Base-by-base conservation (phyloP, 495 filamentous ascomycete genomes). In the Penicillium simplicissimum region DNA sequence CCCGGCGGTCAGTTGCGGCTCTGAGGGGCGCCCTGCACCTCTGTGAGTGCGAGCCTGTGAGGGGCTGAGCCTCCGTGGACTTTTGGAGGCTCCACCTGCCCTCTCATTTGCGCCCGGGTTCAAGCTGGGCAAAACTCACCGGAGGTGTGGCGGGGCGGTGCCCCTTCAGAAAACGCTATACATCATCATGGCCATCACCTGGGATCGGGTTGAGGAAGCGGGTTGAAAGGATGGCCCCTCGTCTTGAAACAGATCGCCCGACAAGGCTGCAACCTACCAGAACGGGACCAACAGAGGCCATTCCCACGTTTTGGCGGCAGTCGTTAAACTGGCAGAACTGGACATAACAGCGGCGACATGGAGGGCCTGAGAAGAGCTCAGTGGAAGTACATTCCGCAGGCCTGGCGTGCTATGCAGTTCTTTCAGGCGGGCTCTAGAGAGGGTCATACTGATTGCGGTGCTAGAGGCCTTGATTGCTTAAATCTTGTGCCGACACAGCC, bases 1-100 rank as follows among this genome's bases (percentile, higher is more conserved):
- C 31, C 40, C 38, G 55, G 55, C 55, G 55, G 55, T 57, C 55
- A 57, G 17, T 34, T 57, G 55, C 55, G 55, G 55, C 55, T 57
- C 55, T 47, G 14, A 33, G 36, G 53, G 15, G 36, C 37, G 38
- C 14, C 38, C 14, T 14, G 38, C 38, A 15, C 4, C 7, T 13
- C 28, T 40, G 53, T 14, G 35, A 25, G 2, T 40, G 53, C n/a
- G 35, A 25, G 2, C 11, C 19, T 21, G 17, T 14, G 48, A 52
- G 48, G 23, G 23, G 31, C 42, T 28, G 48, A 43, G 14, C 38
- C 38, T 15, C 31, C 23, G 51, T 19, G 51, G 51, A 14, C 19
- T 21, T 25, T 25, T 1, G 8, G 53, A 17, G 37, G 36, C 11
- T 42, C 53, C 53, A 28, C 51, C 15, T 53, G 15, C 51, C 48